Conservation (phyloP, 306 rosid genomes). For the Citrullus amarus region DNA sequence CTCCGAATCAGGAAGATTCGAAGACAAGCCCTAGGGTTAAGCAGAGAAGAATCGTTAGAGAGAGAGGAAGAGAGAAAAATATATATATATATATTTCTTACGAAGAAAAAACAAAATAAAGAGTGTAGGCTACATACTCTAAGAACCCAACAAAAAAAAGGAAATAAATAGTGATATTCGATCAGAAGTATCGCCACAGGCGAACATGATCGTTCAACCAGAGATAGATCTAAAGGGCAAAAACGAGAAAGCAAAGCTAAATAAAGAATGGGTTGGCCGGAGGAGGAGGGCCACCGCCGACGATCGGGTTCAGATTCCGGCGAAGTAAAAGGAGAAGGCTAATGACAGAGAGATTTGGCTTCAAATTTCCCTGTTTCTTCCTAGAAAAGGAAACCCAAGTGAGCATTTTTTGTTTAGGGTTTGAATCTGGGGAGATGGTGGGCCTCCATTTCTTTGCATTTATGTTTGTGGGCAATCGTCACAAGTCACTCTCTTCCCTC, state of each 20-base stretch:
- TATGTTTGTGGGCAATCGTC: constrained; percentile 18
- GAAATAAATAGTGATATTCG: not conserved
- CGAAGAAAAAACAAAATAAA: not conserved
- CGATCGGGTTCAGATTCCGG: not conserved
- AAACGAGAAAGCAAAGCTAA: not conserved
- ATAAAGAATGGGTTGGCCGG: not conserved
- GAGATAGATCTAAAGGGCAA: not conserved
- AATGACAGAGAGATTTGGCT: not conserved
- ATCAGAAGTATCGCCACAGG: not conserved
- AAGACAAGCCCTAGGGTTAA: constrained; percentile 3
- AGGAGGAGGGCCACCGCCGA: not conserved
- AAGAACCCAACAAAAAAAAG: not conserved
- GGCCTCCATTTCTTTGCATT: constrained; percentile 17
- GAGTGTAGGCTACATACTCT: not conserved
- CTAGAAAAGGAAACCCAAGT: not conserved
- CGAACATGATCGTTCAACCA: not conserved
- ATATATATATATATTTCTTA: not conserved
- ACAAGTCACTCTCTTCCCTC: constrained; percentile 24
- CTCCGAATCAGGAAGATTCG: constrained; percentile 14
- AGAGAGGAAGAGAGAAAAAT: not conserved
- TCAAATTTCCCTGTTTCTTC: not conserved
- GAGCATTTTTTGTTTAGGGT: not conserved
- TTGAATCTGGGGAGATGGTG: constrained; percentile 9
- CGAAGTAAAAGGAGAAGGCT: not conserved
- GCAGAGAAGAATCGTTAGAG: not conserved